Base-by-base conservation (phyloP, 2,329 filamentous ascomycete genomes). In the Ophiostoma fasciatum region DNA sequence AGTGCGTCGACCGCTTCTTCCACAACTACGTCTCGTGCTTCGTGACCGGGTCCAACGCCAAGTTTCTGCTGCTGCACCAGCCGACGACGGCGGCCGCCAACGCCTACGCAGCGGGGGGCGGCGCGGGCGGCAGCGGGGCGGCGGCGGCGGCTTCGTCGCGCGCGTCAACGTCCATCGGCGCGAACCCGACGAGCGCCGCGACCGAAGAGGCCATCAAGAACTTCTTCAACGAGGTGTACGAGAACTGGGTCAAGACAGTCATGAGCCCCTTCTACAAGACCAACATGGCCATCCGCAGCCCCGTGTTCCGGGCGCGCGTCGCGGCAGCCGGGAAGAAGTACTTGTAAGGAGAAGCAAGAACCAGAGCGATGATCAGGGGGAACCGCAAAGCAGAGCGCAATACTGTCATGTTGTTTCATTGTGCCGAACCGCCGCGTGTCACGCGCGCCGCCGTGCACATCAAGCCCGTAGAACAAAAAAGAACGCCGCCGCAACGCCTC, bases 201-300 rank as follows among this genome's bases (percentile, higher is more conserved):
- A 93, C 88, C 5, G 90, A 98, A 60, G 90, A 98, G 61, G 88
- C 90, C 5, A 82, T 96, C 48, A 77, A 84, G 54, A 83, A 83
- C 58, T 98, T 96, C 62, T 94, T 98, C 62, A 68, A 71, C 13
- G 90, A 98, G 54, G 82, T 94, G 11, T 96, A 94, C 60, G 90
- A 98, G 60, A 84, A 78, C 47, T 98, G 88, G 78, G 74, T 94
- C 45, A 98, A 98, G 68, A 82, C 87, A 11, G 76, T 87, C 39
- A 96, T 98, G 90, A 96, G 76, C 53, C 90, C 90, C 0, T 98
- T 98, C 56, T 96, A 94, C 62, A 68, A 71, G 36, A 74, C 79
- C 37, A 88, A 93, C 45, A 81, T 81, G 67, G 78, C 82, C 48
- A 77, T 98, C 35, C 75, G 69, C 52, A 96, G 87, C 57, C 81